Evolutionary conservation across 352 stramenopile genomes (phyloP), one percentile per base, ranked within the genome.

Genomic region (Phytophthora agathidicida): DNA sequence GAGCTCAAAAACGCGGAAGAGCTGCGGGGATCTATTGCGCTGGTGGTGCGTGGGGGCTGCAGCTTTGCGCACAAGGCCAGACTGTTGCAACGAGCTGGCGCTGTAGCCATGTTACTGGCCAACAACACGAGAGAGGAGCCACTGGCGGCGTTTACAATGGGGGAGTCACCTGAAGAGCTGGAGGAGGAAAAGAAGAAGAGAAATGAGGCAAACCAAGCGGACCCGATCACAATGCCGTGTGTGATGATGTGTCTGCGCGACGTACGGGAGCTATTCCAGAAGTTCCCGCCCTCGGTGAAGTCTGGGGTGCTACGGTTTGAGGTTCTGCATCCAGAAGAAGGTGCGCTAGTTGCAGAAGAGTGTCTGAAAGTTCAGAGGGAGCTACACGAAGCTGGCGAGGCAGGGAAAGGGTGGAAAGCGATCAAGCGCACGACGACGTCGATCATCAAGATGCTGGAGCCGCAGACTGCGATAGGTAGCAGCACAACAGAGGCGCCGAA

Each of bases 161-260:
- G 67, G 3, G 68, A 76, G 16, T 55, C 59, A 4, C 22, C 54
- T 3, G 48, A 65, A 16, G 59, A 66, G 3, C 30, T 65, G 11
- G 54, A 64, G 1, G 57, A 75, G 9, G 43, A 56, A 4, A 35
- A n/a, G n/a, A n/a, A n/a, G n/a, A n/a, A n/a, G n/a, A n/a, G n/a
- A n/a, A n/a, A n/a, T n/a, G n/a, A 39, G n/a, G n/a, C 6, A 3
- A 48, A n/a, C 3, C 16, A n/a, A 22, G 47, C 33, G 3, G 41
- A 58, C 8, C 22, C 42, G 3, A 70, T 88, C 43, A 59, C 55
- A 31, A 83, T 89, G 13, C 77, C 80, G 7, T 89, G 80, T 24
- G 73, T 86, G 14, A 89, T 83, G 73, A 89, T 89, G 77, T 84
- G 77, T 70, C 56, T 89, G 23, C 59, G 61, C 3, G 77, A 86